A percentile compares a stretch with the other conserved stretches of the same genome.
phyloP scores from a whole-genome alignment of 768 basidiomycete genomes.

The Phallus indusiatus region DNA sequence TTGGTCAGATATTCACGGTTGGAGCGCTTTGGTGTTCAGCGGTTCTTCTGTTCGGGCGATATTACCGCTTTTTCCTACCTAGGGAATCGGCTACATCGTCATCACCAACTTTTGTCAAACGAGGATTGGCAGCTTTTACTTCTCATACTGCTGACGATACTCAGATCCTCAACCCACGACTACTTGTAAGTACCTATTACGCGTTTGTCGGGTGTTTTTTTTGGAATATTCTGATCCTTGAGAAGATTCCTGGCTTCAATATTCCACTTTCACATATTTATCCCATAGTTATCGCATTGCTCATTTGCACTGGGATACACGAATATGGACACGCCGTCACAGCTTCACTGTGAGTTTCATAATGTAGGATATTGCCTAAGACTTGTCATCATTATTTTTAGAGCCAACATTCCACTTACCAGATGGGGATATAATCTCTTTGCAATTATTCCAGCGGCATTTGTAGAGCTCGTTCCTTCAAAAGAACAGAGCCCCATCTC shows the following conservation, averaged over 20 bases:
- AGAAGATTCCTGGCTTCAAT: slow-evolving; percentile 80
- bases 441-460: slow-evolving; percentile 61
- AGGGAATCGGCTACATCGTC: background rate
- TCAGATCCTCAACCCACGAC: background rate
- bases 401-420: slow-evolving; percentile 55
- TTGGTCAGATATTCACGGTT: slow-evolving; percentile 2
- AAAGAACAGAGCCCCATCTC: slow-evolving; percentile 18
- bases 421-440: slow-evolving; percentile 54
- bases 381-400: slow-evolving; percentile 20
- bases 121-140: background rate
- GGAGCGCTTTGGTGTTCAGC: slow-evolving; percentile 1
- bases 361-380: background rate
- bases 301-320: slow-evolving; percentile 61
- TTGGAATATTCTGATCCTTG: background rate
- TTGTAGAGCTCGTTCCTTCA: slow-evolving; percentile 49
- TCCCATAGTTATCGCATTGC: slow-evolving; percentile 50
- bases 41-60: background rate
- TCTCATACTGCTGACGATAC: background rate
- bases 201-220: background rate
- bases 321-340: slow-evolving; percentile 73
- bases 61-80: background rate
- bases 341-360: slow-evolving; percentile 54
- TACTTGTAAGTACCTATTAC: background rate
- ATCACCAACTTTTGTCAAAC: background rate
- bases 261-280: slow-evolving; percentile 67